Conservation (phyloP, 306 rosid genomes). For the Vicia sativa region DNA sequence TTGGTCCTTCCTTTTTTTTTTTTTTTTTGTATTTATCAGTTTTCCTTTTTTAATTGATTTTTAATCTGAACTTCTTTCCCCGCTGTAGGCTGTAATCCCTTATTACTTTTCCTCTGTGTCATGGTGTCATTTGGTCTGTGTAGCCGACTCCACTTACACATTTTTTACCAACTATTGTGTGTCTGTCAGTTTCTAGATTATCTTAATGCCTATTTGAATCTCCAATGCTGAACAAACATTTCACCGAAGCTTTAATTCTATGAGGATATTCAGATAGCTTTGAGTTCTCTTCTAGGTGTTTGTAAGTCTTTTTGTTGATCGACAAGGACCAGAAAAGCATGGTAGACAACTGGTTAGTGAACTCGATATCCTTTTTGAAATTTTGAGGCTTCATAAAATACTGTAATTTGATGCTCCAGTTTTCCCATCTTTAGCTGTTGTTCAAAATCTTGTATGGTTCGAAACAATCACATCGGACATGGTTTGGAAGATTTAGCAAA, state of each 20-base stretch:
- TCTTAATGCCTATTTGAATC: background rate
- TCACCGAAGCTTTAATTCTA: background rate
- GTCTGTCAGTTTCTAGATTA: background rate
- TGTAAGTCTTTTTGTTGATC: constrained; percentile 38
- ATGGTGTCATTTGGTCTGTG: too few species aligned
- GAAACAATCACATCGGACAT: too few species aligned
- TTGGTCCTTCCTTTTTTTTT: too few species aligned
- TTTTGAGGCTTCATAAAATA: background rate
- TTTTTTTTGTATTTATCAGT: too few species aligned
- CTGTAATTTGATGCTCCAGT: constrained; percentile 4
- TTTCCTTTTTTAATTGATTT: too few species aligned
- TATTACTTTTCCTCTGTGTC: too few species aligned
- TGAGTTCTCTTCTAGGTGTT: background rate
- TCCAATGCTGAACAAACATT: background rate
- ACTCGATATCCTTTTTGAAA: constrained; percentile 5
- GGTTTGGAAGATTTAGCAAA: too few species aligned
- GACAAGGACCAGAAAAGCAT: constrained; percentile 73
- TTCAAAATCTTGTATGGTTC: background rate
- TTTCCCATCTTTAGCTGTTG: background rate
- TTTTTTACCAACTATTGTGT: background rate
- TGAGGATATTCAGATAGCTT: background rate
- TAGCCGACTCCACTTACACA: background rate
- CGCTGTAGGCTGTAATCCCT: too few species aligned
- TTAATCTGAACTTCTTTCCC: too few species aligned
- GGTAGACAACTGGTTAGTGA: constrained; percentile 84